Evolutionary conservation across 345 rosid species (phyloP), one percentile per base, ranked within the genome.

Genomic region (Kandelia obovata): DNA sequence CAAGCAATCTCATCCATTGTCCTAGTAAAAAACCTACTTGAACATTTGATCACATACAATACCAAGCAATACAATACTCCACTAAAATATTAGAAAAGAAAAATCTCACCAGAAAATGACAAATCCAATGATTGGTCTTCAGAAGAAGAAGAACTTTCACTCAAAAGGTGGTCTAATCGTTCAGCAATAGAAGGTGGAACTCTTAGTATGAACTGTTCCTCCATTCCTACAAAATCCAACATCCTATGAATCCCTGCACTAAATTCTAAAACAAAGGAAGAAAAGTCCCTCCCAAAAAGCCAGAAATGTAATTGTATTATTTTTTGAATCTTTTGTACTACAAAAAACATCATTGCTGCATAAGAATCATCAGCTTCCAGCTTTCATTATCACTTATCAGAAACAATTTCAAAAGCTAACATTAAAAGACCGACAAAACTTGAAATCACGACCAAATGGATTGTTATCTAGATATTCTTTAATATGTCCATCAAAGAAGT

Each of bases 151-250:
- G 83, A 83, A n/a, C 71, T 89, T 52, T 85, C 92, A 46, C 85
- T 86, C 78, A 95, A 81, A 46, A 90, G 92, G 3, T 78, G 80
- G 70, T 92, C 91, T 73, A 95, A 80, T 62, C 82, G 81, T 83
- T 90, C 98, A 1, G 96, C 92, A 69, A 90, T 82, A 34, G 98
- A 89, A 55, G 91, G 91, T 15, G 99, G 96, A 77, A 96, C 96
- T 80, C 98, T 85, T 64, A 96, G 89, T 74, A 96, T 82, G 78
- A 96, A 90, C 67, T 90, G 98, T 69, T 96, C 99, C 78, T 96
- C 99, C 99, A 92, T 89, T 32, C 73, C 80, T 62, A 72, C 46
- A 62, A 58, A 56, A 25, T 43, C 5, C 49, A 43, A 15, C 17
- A 43, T 13, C 49, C 19, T 2, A 43, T 43, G 19, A 43, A 43